A percentile compares a stretch with the other conserved stretches of the same genome.
phyloP scores from a whole-genome alignment of 2,329 filamentous ascomycete species.

The Colletotrichum echinochloae region DNA sequence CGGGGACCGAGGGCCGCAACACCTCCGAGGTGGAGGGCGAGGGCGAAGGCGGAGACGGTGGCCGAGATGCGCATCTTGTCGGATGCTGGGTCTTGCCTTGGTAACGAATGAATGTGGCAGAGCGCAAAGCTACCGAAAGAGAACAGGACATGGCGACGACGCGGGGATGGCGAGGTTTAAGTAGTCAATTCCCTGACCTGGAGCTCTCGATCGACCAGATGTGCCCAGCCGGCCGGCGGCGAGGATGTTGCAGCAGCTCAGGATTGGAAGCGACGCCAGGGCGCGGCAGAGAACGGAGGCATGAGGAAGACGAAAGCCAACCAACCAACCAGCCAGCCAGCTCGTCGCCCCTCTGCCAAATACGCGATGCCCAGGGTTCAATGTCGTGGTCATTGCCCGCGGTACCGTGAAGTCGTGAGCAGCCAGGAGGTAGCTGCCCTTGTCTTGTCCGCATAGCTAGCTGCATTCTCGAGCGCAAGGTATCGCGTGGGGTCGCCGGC shows the following conservation, averaged over 20 bases:
- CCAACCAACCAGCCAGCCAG: no score
- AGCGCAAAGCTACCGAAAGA: constrained; percentile 28
- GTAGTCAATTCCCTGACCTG: constrained; percentile 5
- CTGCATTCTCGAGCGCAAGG: constrained; percentile 14
- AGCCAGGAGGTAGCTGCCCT: constrained; percentile 7
- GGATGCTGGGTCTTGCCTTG: constrained; percentile 12
- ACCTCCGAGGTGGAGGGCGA: constrained; percentile 35
- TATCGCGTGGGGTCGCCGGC: not conserved
- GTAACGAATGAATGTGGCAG: constrained; percentile 18
- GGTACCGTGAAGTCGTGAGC: constrained; percentile 2
- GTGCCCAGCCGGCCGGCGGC: not conserved
- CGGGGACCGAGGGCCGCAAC: constrained; percentile 23
- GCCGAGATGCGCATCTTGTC: constrained; percentile 39
- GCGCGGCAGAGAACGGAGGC: not conserved
- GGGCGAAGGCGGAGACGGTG: constrained; percentile 34
- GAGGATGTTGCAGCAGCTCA: not conserved
- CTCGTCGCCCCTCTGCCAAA: constrained; percentile 19
- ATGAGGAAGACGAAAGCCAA: constrained; percentile 1
- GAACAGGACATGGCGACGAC: no score
- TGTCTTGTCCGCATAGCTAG: constrained; percentile 12
- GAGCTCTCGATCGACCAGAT: not conserved
- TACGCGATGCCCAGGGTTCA: constrained; percentile 25
- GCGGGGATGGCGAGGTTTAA: constrained; percentile 18
- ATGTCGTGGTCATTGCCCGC: not conserved
- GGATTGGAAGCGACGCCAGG: not conserved